phyloP scores from a whole-genome alignment of 495 filamentous ascomycete genomes.

The Penicillium verhagenii region DNA sequence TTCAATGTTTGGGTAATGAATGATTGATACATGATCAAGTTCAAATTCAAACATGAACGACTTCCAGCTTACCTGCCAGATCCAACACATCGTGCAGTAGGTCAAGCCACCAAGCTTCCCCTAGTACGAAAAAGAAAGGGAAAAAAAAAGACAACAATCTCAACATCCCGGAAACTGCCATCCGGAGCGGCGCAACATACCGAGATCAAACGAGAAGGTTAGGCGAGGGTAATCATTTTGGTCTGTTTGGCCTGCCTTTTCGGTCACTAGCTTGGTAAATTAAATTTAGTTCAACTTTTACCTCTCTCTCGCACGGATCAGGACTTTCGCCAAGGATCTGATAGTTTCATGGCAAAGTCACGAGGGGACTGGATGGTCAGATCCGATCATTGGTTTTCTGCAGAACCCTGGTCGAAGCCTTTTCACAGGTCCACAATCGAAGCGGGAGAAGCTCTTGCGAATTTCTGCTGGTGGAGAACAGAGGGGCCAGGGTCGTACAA shows the following conservation, averaged over 20 bases:
- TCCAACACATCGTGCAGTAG: conserved; percentile 17
- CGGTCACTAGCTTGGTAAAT: conserved; percentile 15
- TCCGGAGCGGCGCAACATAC: conserved; percentile 1
- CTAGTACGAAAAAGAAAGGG: no score
- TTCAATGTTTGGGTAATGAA: no score
- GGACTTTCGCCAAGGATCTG: conserved; percentile 8
- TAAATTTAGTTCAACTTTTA: neutral
- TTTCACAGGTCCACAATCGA: conserved; percentile 48
- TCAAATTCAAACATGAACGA: neutral
- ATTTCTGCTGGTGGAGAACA: conserved; percentile 29
- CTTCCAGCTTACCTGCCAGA: neutral
- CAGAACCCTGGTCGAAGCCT: conserved; percentile 34
- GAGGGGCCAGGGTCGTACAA: conserved; percentile 23
- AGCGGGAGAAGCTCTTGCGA: conserved; percentile 48
- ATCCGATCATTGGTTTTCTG: conserved; percentile 31
- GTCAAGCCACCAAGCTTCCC: conserved; percentile 20
- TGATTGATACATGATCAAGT: no score
- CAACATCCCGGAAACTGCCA: neutral
- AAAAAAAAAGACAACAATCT: no score
- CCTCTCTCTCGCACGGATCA: neutral
- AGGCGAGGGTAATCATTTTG: conserved; percentile 14
- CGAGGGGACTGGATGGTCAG: conserved; percentile 16
- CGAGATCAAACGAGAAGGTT: conserved; percentile 27
- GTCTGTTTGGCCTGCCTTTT: conserved; percentile 14
- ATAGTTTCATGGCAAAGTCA: conserved; percentile 14